Percentiles rank a stretch among this genome's conserved stretches.
Evolutionary conservation across 1,139 yeast genomes (phyloP).

Genomic region (Arxiozyma heterogenica): DNA sequence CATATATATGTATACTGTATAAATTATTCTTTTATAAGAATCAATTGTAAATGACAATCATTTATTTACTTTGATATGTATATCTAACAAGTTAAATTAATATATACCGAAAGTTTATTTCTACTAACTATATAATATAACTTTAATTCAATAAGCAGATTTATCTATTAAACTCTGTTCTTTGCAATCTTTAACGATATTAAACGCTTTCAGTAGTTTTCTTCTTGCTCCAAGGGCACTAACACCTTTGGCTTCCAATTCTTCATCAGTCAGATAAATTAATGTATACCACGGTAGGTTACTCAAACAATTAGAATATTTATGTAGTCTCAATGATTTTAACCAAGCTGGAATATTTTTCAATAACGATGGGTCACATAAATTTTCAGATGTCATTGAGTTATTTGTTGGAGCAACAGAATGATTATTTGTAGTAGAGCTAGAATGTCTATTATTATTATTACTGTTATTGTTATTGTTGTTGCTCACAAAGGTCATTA

Average conservation of each 20-base stretch:
- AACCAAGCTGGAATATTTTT: conserved; percentile 88
- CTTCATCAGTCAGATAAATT: conserved; percentile 58
- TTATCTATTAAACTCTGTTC: conserved; percentile 31
- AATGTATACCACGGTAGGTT: conserved; percentile 72
- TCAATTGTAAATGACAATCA: no score
- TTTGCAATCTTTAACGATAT: conserved; percentile 51
- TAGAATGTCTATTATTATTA: not conserved
- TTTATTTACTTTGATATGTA: no score
- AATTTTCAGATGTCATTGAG: conserved; percentile 38
- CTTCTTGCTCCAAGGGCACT: conserved; percentile 92
- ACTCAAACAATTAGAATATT: conserved; percentile 78
- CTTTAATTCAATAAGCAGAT: conserved; percentile 15
- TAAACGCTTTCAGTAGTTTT: conserved; percentile 84
- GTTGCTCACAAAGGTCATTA: not conserved
- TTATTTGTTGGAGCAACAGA: conserved; percentile 2
- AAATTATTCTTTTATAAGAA: no score
- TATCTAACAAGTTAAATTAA: no score
- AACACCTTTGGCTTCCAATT: conserved; percentile 72
- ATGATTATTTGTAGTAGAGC: conserved; percentile 3
- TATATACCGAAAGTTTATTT: no score
- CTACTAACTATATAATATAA: not conserved
- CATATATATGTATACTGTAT: no score
- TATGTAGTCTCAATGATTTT: conserved; percentile 79
- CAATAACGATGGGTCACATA: conserved; percentile 54
- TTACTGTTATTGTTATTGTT: conserved; percentile 1